Evolutionary conservation across 1,284 basidiomycete genomes (phyloP), one percentile per base, ranked within the genome.

Genomic region (Cystobasidium sp.): DNA sequence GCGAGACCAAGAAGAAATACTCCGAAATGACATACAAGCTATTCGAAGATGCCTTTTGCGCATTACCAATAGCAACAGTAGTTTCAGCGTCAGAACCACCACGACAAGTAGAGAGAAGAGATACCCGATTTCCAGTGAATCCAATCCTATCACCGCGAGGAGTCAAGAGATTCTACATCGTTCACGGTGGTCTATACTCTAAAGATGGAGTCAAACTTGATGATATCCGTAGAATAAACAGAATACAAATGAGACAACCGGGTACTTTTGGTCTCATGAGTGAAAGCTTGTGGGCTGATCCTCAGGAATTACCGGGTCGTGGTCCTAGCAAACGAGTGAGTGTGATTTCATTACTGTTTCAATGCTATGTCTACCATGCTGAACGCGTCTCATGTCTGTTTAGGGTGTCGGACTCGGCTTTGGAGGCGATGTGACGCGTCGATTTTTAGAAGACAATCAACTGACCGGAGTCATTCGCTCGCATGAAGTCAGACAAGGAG

Each of bases 181-280:
- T 97, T 3, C 97, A 99, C 81, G 94, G 94, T 37, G 97, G 97
- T 12, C 86, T 98, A 14, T 98, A 98, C 85, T 94, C 92, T 83
- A 91, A 92, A 81, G 97, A 99, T 81, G 90, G 88, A 53, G 93
- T 99, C 10, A 93, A 92, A 5, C 85, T 99, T 37, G 94, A 97
- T 39, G 94, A 98, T 75, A 90, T 99, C 78, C 87, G 89, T 49
- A 91, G 92, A 81, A 90, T 99, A 76, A 88, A 91, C 75, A 89
- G 95, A 72, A 88, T 94, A 78, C 75, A 66, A 43, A 92, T 93
- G 37, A 87, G 88, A 75, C 95, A 99, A 83, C 97, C 97, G 12
- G 95, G 94, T 44, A 91, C 93, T 78, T 92, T 94, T 79, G 97
- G 97, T 0, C 84, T 99, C 68, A 98, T 99, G 92, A 82, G 90